Evolutionary conservation across 805 yeast species (phyloP), one percentile per base, ranked within the genome.

Genomic region (Millerago galiae): DNA sequence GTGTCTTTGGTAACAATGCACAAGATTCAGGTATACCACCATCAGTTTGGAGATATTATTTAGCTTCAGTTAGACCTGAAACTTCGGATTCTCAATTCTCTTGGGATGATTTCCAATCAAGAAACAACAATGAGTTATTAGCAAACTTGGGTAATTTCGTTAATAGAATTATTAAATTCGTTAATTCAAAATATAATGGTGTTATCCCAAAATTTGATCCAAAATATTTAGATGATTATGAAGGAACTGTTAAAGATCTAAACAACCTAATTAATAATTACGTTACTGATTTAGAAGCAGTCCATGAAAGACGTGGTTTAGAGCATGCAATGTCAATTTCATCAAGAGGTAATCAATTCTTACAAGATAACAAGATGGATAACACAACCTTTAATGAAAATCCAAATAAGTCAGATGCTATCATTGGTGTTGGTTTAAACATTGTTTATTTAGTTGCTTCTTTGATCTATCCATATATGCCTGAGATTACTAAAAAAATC

Each of bases 1-100:
- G 99, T 66, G 99, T 93, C 35, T 93, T 93, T 60, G 99, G 99
- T 60, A 91, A 91, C 68, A 90, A 87, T 59, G 99, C 98, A 34
- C 79, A 88, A 66, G 96, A 86, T 30, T 86, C 95, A 30, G 96
- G 96, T 32, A 65, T 93, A 28, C 71, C 95, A 4, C 80, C 97
- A 35, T 83, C 95, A 35, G 97, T 93, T 33, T 93, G 99, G 99
- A 81, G 99, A 74, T 93, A 91, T 67, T 93, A 93, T 66, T 74
- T 93, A 62, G 83, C 95, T 4, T 77, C 89, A 35, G 79, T 90
- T 28, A 80, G 99, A 64, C 99, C 99, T 27, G 99, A 93, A 71
- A 72, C 89, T 34, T 81, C 95, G 38, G 99, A 93, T 65, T 82
- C 99, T 18, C 96, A 91, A 62, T 93, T 93, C 68, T 89, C 98